phyloP scores from a whole-genome alignment of 768 basidiomycete species.

The Leccinellum rugosiceps region DNA sequence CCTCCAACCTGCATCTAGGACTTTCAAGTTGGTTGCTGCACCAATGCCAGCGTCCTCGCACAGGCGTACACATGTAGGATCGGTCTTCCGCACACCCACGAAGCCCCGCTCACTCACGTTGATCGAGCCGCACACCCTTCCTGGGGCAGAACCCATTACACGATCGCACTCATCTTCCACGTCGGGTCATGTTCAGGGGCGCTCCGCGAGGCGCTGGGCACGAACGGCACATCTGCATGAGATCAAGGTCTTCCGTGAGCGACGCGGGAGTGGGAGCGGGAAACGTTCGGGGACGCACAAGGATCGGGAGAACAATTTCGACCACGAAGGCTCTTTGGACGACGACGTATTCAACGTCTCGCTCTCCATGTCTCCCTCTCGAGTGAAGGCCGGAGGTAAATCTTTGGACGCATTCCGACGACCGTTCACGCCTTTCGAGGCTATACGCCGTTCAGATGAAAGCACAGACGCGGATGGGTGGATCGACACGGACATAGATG shows the following conservation, averaged over 20 bases:
- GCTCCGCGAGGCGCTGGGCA: constrained; percentile 56
- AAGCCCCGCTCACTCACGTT: constrained; percentile 9
- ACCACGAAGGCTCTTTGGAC: neutral
- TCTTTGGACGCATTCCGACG: neutral
- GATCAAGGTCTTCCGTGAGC: constrained; percentile 34
- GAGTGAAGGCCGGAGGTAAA: neutral
- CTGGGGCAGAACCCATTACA: constrained; percentile 15
- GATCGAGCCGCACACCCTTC: constrained; percentile 26
- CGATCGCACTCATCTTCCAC: constrained; percentile 24
- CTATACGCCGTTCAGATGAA: constrained; percentile 8
- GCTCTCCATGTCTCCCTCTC: neutral
- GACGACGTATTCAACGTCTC: constrained; percentile 19
- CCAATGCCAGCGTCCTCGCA: constrained; percentile 5
- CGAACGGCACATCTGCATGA: constrained; percentile 69
- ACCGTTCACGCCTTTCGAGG: constrained; percentile 10
- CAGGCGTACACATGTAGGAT: constrained; percentile 2
- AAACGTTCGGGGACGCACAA: constrained; percentile 4
- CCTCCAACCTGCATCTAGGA: neutral
- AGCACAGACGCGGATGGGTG: constrained; percentile 29
- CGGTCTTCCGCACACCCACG: constrained; percentile 21
- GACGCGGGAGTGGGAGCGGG: constrained; percentile 7
- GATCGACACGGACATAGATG: constrained; percentile 41
- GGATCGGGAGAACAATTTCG: constrained; percentile 11
- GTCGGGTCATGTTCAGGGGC: constrained; percentile 9
- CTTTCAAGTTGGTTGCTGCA: neutral